Evolutionary conservation across 2,329 filamentous ascomycete species (phyloP), one percentile per base, ranked within the genome.

Genomic region (Colletotrichum salicis): DNA sequence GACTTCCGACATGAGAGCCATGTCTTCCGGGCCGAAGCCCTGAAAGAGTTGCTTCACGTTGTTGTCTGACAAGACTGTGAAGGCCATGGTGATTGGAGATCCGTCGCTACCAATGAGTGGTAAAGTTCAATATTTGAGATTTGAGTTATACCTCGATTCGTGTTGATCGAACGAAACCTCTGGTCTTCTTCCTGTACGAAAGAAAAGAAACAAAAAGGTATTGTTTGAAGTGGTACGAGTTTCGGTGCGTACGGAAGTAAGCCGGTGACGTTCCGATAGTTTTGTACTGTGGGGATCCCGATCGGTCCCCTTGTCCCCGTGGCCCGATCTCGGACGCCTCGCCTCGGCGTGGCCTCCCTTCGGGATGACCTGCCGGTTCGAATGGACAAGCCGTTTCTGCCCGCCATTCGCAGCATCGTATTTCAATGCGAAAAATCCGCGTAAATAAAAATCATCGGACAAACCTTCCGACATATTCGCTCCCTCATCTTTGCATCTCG

Each of bases 51-150:
- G 75, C 74, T 83, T 84, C 76, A 91, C 87, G 78, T 91, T 83
- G 51, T 85, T 81, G 76, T 92, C 88, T 5, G 86, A 87, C 51
- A 92, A 84, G n/a, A 92, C 81, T 1, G 88, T 87, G 75, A 92
- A 84, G 58, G 87, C 81, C 88, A 91, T 91, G 69, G 63, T 81
- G 77, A 35, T 69, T 41, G 4, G 19, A 15, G 10, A 3, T 5
- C 7, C 10, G 7, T n/a, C 8, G 37, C 37, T 41, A 15, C 8
- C 5, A 19, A 19, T 19, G 15, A 41, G 22, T 11, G 41, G 15
- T 7, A 13, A 22, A 22, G n/a, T 68, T 19, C 12, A 13, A 15
- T 8, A 2, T 24, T 41, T 10, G 52, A 55, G 52, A 55, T 10
- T 11, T 19, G 22, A 55, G 10, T 13, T 15, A 0, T 19, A 15